Conservation (phyloP, 768 basidiomycete genomes). For the Auriscalpium orientale region DNA sequence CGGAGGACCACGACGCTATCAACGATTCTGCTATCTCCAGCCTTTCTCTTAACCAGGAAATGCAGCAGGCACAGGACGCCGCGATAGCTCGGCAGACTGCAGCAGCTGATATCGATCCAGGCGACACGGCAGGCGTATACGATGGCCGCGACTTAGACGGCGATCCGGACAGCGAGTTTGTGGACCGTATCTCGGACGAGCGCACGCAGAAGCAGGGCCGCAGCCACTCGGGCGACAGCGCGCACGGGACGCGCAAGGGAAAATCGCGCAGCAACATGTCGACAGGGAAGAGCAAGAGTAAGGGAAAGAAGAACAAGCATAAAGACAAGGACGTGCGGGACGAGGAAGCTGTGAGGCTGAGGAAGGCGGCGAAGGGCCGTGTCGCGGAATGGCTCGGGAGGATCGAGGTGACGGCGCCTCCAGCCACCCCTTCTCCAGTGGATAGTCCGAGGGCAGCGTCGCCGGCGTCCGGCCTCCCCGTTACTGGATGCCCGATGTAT, state of each 20-base stretch:
- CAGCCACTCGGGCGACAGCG: constrained; percentile 8
- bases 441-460: constrained; percentile 1
- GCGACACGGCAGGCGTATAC: background rate
- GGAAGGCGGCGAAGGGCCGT: constrained; percentile 52
- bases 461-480: background rate
- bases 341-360: constrained; percentile 30
- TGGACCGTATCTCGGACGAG: constrained; percentile 2
- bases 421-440: constrained; percentile 9
- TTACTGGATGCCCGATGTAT: background rate
- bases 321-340: constrained; percentile 19
- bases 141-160: background rate
- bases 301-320: constrained; percentile 14
- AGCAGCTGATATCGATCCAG: constrained; percentile 24
- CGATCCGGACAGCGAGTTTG: constrained; percentile 2
- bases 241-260: constrained; percentile 13
- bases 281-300: constrained; percentile 14
- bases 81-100: constrained; percentile 36
- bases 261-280: constrained; percentile 8
- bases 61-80: constrained; percentile 21
- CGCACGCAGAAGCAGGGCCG: constrained; percentile 13
- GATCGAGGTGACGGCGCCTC: constrained; percentile 51
- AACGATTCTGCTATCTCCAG: constrained; percentile 45
- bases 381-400: constrained; percentile 74
- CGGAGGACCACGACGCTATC: constrained; percentile 8
- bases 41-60: constrained; percentile 31